A percentile compares a stretch with the other conserved stretches of the same genome.
These are phyloP conservation scores for Fusarium sp. DNA, from an alignment of 2,329 filamentous ascomycete species.

Conservation along the genomic window DNA sequence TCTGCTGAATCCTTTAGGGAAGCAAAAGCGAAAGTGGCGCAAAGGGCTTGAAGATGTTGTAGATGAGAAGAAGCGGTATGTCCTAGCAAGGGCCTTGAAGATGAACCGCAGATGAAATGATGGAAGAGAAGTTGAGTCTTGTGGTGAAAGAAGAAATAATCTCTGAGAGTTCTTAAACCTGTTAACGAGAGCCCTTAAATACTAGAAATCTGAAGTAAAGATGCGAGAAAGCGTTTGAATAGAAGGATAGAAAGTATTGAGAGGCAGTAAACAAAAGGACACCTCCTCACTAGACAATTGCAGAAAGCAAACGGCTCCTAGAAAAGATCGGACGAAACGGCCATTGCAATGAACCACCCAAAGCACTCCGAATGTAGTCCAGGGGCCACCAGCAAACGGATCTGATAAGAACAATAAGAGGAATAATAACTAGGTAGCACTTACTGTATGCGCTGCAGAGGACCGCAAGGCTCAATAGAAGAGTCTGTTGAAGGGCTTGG, in stretches of 20 bases:
- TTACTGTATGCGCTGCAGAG: neutral
- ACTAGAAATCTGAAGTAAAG: neutral
- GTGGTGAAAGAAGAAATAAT: too few relatives aligned
- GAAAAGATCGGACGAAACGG: neutral
- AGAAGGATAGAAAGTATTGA: neutral
- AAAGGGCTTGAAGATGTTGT: neutral
- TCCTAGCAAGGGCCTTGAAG: neutral
- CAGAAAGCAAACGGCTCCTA: neutral
- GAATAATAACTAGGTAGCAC: neutral
- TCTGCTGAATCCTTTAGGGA: neutral
- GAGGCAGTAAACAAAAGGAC: neutral
- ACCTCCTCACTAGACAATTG: neutral
- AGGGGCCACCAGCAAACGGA: neutral
- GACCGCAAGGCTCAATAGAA: neutral
- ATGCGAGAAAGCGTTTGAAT: neutral
- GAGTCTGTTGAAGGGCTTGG: neutral
- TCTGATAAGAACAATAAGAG: neutral
- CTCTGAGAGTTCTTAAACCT: neutral
- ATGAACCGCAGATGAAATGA: neutral
- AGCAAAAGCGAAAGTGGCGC: neutral
- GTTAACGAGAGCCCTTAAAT: neutral
- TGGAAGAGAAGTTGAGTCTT: neutral
- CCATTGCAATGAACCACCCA: neutral
- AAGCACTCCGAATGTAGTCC: neutral
- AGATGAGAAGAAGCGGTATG: neutral